Evolutionary conservation across 805 yeast genomes (phyloP).

Genomic region (Kuraishia capsulata): DNA sequence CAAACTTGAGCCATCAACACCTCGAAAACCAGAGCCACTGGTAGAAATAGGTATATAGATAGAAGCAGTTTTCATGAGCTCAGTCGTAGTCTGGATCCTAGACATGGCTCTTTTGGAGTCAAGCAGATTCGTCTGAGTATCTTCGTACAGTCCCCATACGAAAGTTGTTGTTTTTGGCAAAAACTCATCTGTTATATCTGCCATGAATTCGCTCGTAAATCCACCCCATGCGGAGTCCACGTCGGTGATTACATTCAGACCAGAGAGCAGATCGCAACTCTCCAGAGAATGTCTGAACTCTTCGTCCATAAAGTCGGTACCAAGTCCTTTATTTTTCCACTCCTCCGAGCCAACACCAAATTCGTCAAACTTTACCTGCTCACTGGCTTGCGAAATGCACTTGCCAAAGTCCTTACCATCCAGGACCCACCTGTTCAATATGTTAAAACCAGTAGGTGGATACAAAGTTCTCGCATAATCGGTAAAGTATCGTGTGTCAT

Average conservation of each 20-base stretch:
- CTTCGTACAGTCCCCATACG: conserved; percentile 36
- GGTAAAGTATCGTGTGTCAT: conserved; percentile 62
- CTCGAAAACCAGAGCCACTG: conserved; percentile 11
- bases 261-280: conserved; percentile 64
- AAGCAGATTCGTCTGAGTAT: conserved; percentile 11
- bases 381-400: conserved; percentile 15
- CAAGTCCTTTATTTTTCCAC: conserved; percentile 33
- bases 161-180: conserved; percentile 38
- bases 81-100: conserved; percentile 34
- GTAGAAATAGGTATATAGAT: conserved; percentile 49
- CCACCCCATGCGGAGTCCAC: conserved; percentile 84
- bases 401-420: conserved; percentile 23
- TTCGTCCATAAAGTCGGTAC: conserved; percentile 48
- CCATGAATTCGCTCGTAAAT: conserved; percentile 41
- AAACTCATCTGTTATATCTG: conserved; percentile 55
- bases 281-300: conserved; percentile 58
- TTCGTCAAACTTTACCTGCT: conserved; percentile 30
- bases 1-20: conserved; percentile 16
- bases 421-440: conserved; percentile 52
- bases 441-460: conserved; percentile 49
- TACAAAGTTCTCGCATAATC: conserved; percentile 65
- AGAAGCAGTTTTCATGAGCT: conserved; percentile 37
- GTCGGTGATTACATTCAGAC: conserved; percentile 63
- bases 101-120: background rate
- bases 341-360: conserved; percentile 54